Conservation (phyloP, 805 yeast species). For the Grigorovia humatica region DNA sequence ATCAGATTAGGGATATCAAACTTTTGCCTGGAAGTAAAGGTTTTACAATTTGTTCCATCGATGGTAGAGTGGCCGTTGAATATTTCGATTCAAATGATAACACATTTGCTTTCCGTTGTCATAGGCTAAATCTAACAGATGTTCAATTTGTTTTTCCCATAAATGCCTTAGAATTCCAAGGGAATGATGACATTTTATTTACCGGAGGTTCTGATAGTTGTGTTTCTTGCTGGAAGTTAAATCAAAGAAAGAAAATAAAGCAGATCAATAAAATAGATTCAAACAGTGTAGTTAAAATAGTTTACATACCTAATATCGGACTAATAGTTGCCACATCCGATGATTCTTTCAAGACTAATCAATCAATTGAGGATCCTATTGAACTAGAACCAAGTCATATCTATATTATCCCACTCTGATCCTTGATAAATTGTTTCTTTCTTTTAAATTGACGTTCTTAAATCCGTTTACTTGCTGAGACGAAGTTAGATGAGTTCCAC, state of each 20-base stretch:
- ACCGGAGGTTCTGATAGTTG: slow-evolving; percentile 92
- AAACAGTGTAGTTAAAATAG: slow-evolving; percentile 35
- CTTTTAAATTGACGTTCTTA: no score
- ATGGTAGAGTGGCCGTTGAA: slow-evolving; percentile 73
- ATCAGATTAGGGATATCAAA: slow-evolving; percentile 49
- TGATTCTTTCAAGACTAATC: slow-evolving; percentile 36
- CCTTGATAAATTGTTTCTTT: no score
- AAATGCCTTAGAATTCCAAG: slow-evolving; percentile 69
- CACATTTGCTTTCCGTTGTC: slow-evolving; percentile 77
- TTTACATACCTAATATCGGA: slow-evolving; percentile 6
- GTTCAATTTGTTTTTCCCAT: slow-evolving; percentile 63
- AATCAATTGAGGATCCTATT: slow-evolving; percentile 14
- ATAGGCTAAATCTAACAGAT: slow-evolving; percentile 39
- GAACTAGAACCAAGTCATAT: slow-evolving; percentile 19
- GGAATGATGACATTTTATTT: slow-evolving; percentile 61
- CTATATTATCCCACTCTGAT: slow-evolving; percentile 10
- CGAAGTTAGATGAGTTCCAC: no score
- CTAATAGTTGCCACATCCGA: slow-evolving; percentile 41
- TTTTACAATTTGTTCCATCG: slow-evolving; percentile 63
- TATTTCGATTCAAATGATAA: slow-evolving; percentile 39
- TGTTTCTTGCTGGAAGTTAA: slow-evolving; percentile 84
- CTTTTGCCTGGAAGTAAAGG: slow-evolving; percentile 46
- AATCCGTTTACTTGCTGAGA: no score
- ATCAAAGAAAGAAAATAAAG: slow-evolving; percentile 65
- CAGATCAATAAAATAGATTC: slow-evolving; percentile 46